A percentile compares a stretch with the other conserved stretches of the same genome.
Conservation (phyloP, 208 protist species). For the Leishmania mexicana region DNA sequence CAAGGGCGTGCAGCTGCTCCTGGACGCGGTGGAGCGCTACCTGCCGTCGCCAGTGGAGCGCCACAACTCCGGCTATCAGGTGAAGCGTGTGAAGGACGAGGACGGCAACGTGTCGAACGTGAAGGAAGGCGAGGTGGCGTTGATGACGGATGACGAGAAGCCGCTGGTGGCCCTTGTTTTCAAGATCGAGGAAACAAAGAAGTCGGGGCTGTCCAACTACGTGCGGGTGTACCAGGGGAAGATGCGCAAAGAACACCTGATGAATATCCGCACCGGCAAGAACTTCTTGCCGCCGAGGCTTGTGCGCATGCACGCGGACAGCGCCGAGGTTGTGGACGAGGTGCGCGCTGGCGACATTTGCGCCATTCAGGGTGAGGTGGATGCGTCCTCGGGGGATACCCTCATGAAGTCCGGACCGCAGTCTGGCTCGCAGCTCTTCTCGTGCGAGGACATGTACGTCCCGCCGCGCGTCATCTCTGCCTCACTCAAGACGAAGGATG, state of each 20-base stretch:
- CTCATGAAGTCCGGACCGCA: slow-evolving; percentile 88
- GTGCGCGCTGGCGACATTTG: slow-evolving; percentile 98
- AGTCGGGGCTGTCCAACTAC: slow-evolving; percentile 98
- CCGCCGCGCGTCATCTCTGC: slow-evolving; percentile 98
- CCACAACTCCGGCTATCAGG: slow-evolving; percentile 72
- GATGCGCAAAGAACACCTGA: slow-evolving; percentile 90
- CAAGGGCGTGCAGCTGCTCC: slow-evolving; percentile 98
- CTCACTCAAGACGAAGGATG: slow-evolving; percentile 91
- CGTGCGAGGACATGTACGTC: slow-evolving; percentile 97
- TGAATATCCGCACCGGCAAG: slow-evolving; percentile 89
- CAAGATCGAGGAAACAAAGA: slow-evolving; percentile 97
- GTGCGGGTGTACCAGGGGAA: slow-evolving; percentile 98
- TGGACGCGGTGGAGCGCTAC: slow-evolving; percentile 97
- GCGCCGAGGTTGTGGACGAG: slow-evolving; percentile 94
- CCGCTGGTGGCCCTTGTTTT: slow-evolving; percentile 97
- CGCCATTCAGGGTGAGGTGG: slow-evolving; percentile 98
- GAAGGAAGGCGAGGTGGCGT: slow-evolving; percentile 78
- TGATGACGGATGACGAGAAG: slow-evolving; percentile 91
- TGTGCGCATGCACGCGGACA: slow-evolving; percentile 98
- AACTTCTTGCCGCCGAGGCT: slow-evolving; percentile 95
- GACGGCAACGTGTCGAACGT: slow-evolving; percentile 75
- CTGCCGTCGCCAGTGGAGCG: slow-evolving; percentile 96
- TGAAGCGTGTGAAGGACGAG: slow-evolving; percentile 90
- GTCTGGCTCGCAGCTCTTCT: slow-evolving; percentile 62
- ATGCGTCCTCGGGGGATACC: slow-evolving; percentile 97